Evolutionary conservation across 2,329 filamentous ascomycete genomes (phyloP).

Genomic region (Sphaerulina musiva): DNA sequence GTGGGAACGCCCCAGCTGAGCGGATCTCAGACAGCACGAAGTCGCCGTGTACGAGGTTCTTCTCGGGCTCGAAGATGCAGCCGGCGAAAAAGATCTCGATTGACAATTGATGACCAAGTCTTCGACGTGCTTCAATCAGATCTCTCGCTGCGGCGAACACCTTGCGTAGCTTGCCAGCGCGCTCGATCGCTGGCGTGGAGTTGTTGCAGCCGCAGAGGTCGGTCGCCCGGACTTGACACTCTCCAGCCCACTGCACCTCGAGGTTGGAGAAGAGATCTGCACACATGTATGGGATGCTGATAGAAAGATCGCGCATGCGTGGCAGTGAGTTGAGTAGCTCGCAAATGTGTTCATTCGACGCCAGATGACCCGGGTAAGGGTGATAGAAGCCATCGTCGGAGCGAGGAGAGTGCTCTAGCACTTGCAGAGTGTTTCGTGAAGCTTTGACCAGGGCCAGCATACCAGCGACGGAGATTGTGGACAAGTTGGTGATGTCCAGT

Average conservation of each 20-base stretch:
- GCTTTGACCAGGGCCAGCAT: conserved; percentile 49
- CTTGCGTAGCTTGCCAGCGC: conserved; percentile 34
- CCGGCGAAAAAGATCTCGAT: conserved; percentile 48
- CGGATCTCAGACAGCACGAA: conserved; percentile 41
- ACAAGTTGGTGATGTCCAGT: conserved; percentile 50
- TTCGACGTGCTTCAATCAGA: conserved; percentile 37
- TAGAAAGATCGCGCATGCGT: conserved; percentile 43
- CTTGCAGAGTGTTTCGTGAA: conserved; percentile 43
- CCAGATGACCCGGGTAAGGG: conserved; percentile 42
- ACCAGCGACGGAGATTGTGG: conserved; percentile 47
- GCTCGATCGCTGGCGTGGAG: conserved; percentile 32
- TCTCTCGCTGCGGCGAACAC: conserved; percentile 39
- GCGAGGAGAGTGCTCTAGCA: conserved; percentile 50
- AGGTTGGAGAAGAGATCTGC: conserved; percentile 41
- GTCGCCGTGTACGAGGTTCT: conserved; percentile 44
- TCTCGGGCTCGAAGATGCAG: conserved; percentile 46
- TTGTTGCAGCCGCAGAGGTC: conserved; percentile 43
- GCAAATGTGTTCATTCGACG: conserved; percentile 43
- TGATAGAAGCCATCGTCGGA: conserved; percentile 48
- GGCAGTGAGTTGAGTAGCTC: conserved; percentile 43
- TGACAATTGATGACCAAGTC: conserved; percentile 36
- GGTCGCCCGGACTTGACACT: conserved; percentile 46
- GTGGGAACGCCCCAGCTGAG: conserved; percentile 39
- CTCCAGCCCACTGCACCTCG: conserved; percentile 41
- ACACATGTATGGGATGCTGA: conserved; percentile 46